These are phyloP conservation scores for Carpinus viminea DNA, from an alignment of 306 rosid species.

Conservation along the genomic window DNA sequence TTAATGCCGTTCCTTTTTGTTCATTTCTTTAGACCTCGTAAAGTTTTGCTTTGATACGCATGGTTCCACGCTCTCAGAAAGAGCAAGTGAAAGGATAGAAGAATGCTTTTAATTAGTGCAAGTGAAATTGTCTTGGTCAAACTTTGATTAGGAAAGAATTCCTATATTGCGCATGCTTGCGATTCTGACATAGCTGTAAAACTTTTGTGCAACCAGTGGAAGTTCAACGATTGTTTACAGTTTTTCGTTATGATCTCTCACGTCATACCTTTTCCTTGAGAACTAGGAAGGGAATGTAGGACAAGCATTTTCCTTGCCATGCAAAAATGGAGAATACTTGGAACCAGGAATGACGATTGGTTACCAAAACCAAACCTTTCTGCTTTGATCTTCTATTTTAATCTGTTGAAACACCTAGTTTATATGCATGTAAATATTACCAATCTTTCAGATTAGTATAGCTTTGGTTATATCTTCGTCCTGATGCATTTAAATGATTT, in stretches of 20 bases:
- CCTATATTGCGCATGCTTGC: neutral
- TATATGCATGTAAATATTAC: constrained; percentile 12
- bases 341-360: neutral
- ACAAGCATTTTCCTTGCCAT: neutral
- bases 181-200: neutral
- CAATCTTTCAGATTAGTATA: constrained; percentile 9
- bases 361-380: neutral
- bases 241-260: neutral
- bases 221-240: neutral
- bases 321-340: neutral
- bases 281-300: neutral
- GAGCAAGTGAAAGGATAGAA: too few species aligned
- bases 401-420: constrained; percentile 6
- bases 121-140: neutral
- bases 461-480: constrained; percentile 7
- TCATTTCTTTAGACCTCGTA: neutral
- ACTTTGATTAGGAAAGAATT: neutral
- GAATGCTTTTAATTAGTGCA: neutral
- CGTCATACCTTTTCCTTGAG: constrained; percentile 1
- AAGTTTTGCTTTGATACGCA: neutral
- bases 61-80: too few species aligned
- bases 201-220: neutral
- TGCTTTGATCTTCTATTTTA: neutral
- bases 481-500: constrained; percentile 27
- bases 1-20: too few species aligned